Evolutionary conservation across 2,329 filamentous ascomycete species (phyloP).

Genomic region (Aspergillus novoparasiticus): DNA sequence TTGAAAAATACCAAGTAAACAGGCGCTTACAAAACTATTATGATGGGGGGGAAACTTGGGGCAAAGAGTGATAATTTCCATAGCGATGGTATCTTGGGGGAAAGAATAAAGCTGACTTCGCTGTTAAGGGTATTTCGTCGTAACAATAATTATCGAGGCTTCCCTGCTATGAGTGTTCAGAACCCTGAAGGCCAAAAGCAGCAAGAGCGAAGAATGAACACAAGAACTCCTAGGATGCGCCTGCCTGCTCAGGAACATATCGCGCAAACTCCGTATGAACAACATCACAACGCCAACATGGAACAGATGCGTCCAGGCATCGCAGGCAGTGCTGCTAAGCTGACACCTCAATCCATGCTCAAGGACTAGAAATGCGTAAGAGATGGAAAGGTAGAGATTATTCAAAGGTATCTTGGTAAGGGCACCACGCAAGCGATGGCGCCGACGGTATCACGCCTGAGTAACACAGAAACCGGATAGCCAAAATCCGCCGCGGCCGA

Average conservation of each 20-base stretch:
- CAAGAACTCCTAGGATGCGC: conserved; percentile 32
- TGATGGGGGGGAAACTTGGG: neutral
- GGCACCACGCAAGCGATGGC: neutral
- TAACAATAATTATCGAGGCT: conserved; percentile 10
- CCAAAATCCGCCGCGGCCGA: neutral
- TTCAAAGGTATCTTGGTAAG: neutral
- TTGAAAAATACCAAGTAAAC: neutral
- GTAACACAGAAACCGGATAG: neutral
- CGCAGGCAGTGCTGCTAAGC: neutral
- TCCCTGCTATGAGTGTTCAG: conserved; percentile 2
- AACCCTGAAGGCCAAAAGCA: neutral
- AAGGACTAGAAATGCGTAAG: neutral
- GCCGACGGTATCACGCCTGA: neutral
- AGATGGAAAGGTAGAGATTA: neutral
- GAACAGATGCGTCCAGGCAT: neutral
- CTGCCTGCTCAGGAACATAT: conserved; percentile 18
- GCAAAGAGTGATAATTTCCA: neutral
- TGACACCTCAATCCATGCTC: neutral
- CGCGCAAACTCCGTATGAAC: conserved; percentile 18
- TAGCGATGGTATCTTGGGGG: conserved; percentile 3
- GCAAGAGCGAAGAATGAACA: conserved; percentile 12
- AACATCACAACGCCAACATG: conserved; percentile 11
- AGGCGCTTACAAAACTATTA: neutral
- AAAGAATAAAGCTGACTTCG: neutral
- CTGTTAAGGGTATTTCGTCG: conserved; percentile 14